Evolutionary conservation across 2,329 filamentous ascomycete genomes (phyloP).

Genomic region (Rugonectria rugulosa): DNA sequence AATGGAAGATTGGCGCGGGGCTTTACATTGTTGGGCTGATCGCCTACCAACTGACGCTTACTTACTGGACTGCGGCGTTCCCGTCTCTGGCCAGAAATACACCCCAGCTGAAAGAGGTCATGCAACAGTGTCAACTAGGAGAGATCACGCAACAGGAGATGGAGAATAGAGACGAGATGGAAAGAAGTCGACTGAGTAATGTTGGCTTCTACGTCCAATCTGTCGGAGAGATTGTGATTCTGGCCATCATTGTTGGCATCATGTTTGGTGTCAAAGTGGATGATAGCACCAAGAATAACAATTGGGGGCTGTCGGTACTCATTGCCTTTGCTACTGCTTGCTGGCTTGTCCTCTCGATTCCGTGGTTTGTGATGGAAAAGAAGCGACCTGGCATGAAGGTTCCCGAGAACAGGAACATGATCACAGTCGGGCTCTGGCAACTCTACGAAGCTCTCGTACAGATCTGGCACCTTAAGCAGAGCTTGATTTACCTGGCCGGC

Average conservation of each 20-base stretch:
- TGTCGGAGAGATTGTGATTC: conserved; percentile 66
- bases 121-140: conserved; percentile 45
- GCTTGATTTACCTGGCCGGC: conserved; percentile 69
- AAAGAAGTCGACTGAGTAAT: conserved; percentile 70
- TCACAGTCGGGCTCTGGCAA: conserved; percentile 69
- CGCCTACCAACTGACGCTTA: conserved; percentile 71
- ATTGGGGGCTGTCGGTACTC: conserved; percentile 70
- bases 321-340: conserved; percentile 71
- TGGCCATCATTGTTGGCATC: conserved; percentile 71
- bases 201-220: conserved; percentile 71
- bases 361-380: conserved; percentile 74
- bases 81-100: conserved; percentile 49
- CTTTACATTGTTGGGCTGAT: conserved; percentile 73
- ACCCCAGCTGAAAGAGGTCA: conserved; percentile 43
- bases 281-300: conserved; percentile 66
- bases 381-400: conserved; percentile 62
- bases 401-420: conserved; percentile 51
- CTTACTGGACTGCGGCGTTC: conserved; percentile 72
- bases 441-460: conserved; percentile 63
- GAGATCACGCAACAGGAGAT: conserved; percentile 66
- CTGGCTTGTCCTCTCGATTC: conserved; percentile 69
- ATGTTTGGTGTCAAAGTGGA: conserved; percentile 69
- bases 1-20: conserved; percentile 68
- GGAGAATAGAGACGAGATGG: conserved; percentile 66
- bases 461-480: conserved; percentile 72